Base-by-base conservation (phyloP, 2,329 filamentous ascomycete genomes). In the Penicillium rolfsii region DNA sequence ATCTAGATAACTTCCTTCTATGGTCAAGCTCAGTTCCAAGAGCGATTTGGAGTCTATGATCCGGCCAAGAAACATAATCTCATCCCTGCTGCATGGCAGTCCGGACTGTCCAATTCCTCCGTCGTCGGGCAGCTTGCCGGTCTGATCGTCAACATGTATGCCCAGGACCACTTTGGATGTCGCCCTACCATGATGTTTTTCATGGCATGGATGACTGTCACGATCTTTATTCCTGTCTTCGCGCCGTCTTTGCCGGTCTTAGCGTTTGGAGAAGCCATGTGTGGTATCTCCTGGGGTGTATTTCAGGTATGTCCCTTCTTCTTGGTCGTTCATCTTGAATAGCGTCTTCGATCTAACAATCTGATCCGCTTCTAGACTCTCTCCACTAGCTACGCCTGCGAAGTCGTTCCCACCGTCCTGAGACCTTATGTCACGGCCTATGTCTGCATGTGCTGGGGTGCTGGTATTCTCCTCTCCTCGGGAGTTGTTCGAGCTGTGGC, bases 401-500 rank as follows among this genome's bases (percentile, higher is more conserved):
- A 76, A 22, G 71, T 76, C 1, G 70, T 68, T 19, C 71, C 72
- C n/a, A 70, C 70, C 8, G 63, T 68, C 8, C 65, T 76, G 5
- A 65, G 72, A 26, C 67, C 71, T 0, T 75, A 74, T 48, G 53
- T 72, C 12, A 71, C 70, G 1, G 65, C 69, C 2, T 71, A 67
- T 41, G 69, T 72, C 26, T 67, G 60, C 36, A 69, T 72, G 67
- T 72, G 70, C 54, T 72, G 68, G 70, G 68, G 67, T 9, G 59
- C 53, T n/a, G 70, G 70, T 12, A 68, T 64, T 41, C 61, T 71
- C 4, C 61, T 72, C 1, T 67, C 70, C 3, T 67, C 67, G 1
- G 70, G 69, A 5, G 70, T 72, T 8, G 64, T 71, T 3, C 63
- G 68, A 19, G 68, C 63, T 16, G 61, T 70, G 4, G 57, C 65